A percentile compares a stretch with the other conserved stretches of the same genome.
These are phyloP conservation scores for Juglanconis oblonga DNA, from an alignment of 2,329 filamentous ascomycete species.

Conservation along the genomic window DNA sequence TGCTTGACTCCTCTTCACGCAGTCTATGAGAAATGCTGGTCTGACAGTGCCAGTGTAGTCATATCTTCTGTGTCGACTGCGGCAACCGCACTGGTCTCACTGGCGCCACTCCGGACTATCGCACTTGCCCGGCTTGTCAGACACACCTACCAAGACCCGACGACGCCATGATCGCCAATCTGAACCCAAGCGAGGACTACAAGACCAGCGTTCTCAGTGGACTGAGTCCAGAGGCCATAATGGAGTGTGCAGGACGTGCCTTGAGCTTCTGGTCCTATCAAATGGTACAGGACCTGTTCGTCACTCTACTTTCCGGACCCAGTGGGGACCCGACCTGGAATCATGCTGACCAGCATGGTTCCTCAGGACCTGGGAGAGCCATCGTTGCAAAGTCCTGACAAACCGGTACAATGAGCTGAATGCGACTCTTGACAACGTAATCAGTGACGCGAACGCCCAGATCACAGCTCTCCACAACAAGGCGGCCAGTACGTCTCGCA, in stretches of 20 bases:
- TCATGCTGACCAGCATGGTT: conserved; percentile 9
- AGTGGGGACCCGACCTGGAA: conserved; percentile 17
- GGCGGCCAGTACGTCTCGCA: conserved; percentile 51
- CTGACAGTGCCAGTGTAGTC: conserved; percentile 45
- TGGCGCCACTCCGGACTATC: conserved; percentile 47
- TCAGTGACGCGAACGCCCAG: conserved; percentile 72
- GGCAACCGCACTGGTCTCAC: conserved; percentile 64
- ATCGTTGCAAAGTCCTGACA: conserved; percentile 66
- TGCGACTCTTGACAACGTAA: conserved; percentile 66
- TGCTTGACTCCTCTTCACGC: background rate
- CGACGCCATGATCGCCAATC: conserved; percentile 67
- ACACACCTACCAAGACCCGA: conserved; percentile 66
- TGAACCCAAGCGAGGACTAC: conserved; percentile 84
- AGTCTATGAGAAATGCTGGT: conserved; percentile 11
- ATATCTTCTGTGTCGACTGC: conserved; percentile 81
- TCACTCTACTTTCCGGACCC: conserved; percentile 17
- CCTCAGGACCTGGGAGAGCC: conserved; percentile 71
- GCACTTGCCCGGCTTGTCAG: conserved; percentile 72
- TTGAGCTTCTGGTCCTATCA: conserved; percentile 87
- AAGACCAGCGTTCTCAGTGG: conserved; percentile 85
- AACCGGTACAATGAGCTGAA: conserved; percentile 68
- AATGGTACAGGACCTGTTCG: conserved; percentile 76
- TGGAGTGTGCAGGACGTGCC: conserved; percentile 80
- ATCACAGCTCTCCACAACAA: conserved; percentile 65
- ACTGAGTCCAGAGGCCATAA: conserved; percentile 73